phyloP scores from a whole-genome alignment of 495 filamentous ascomycete species.

The Lepidopterella palustris region DNA sequence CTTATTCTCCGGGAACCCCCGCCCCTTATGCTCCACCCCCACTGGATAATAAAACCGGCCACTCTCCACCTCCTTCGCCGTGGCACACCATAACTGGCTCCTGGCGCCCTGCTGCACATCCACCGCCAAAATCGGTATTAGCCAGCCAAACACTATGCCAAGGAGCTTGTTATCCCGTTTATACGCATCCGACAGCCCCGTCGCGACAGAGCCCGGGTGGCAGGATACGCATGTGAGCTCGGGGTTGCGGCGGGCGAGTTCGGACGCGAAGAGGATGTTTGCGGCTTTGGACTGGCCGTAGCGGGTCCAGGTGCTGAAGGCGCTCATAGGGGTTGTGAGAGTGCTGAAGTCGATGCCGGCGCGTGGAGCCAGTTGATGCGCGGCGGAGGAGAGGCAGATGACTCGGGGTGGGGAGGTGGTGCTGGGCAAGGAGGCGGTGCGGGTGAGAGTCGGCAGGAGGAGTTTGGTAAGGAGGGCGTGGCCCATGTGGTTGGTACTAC shows the following conservation, averaged over 20 bases:
- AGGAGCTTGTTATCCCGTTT: background rate
- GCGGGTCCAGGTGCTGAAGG: slow-evolving; percentile 26
- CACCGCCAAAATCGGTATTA: slow-evolving; percentile 32
- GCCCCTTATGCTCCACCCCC: background rate
- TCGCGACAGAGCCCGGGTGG: background rate
- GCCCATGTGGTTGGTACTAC: slow-evolving; percentile 53
- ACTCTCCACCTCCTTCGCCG: background rate
- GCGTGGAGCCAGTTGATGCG: background rate
- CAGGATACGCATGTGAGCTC: slow-evolving; percentile 37
- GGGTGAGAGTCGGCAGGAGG: slow-evolving; percentile 52
- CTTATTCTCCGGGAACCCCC: background rate
- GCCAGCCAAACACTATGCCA: background rate
- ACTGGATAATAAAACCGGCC: slow-evolving; percentile 5
- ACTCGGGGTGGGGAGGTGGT: slow-evolving; percentile 31
- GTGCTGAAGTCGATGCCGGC: background rate
- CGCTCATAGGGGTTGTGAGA: background rate
- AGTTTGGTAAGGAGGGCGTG: slow-evolving; percentile 60
- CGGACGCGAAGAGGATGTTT: slow-evolving; percentile 55
- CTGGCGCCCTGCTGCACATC: slow-evolving; percentile 36
- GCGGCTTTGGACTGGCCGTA: slow-evolving; percentile 65
- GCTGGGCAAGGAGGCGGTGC: slow-evolving; percentile 41
- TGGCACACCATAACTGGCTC: slow-evolving; percentile 11
- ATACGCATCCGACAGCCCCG: background rate
- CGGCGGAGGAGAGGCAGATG: background rate
- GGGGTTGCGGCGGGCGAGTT: slow-evolving; percentile 53